These are phyloP conservation scores for Blastobotrys terrestris DNA, from an alignment of 805 yeast genomes.

Conservation along the genomic window DNA sequence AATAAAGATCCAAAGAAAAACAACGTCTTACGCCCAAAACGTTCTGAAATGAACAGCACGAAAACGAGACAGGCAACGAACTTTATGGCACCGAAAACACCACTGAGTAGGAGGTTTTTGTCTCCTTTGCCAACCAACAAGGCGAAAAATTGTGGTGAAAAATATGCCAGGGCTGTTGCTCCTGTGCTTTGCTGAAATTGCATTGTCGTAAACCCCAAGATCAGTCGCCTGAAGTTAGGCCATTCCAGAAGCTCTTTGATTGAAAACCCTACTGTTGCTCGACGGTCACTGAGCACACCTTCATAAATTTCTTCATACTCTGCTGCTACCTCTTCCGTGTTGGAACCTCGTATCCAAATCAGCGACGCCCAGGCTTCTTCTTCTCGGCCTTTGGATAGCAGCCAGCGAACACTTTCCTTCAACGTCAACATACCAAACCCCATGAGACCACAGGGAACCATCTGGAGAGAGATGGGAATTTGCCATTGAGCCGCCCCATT, in stretches of 20 bases:
- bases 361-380: background rate
- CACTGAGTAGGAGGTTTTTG: background rate
- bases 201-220: background rate
- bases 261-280: background rate
- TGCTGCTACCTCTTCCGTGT: background rate
- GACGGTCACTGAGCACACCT: background rate
- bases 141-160: background rate
- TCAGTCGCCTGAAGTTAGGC: background rate
- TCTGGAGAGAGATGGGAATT: conserved; percentile 68
- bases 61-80: conserved; percentile 8
- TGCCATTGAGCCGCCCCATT: conserved; percentile 31
- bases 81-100: conserved; percentile 44
- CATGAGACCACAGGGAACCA: conserved; percentile 77
- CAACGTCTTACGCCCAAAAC: conserved; percentile 15
- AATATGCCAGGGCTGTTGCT: background rate
- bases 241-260: background rate
- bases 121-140: background rate
- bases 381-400: conserved; percentile 15
- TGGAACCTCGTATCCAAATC: background rate
- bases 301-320: background rate
- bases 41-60: conserved; percentile 10
- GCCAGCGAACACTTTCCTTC: conserved; percentile 78
- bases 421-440: conserved; percentile 61
- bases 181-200: background rate
- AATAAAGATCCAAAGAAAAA: conserved; percentile 13